These are phyloP conservation scores for Penicillium sumatraense DNA, from an alignment of 2,329 filamentous ascomycete species.

Conservation along the genomic window DNA sequence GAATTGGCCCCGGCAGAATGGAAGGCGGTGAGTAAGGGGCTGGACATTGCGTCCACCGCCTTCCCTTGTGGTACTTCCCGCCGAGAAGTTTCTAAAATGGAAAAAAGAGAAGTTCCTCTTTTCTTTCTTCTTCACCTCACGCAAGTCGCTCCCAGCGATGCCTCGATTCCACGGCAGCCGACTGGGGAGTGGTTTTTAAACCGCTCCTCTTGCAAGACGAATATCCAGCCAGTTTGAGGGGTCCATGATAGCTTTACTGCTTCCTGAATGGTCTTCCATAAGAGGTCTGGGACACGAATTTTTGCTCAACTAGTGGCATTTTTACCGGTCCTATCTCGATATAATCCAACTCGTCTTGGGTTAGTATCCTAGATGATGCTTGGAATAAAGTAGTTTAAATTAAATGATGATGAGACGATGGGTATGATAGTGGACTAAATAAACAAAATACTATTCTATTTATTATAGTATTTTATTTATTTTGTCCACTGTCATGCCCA, in stretches of 20 bases:
- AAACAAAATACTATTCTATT: too few relatives aligned
- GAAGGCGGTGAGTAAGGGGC: slow-evolving; percentile 24
- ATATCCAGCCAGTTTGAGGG: slow-evolving; percentile 53
- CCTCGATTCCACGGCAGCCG: slow-evolving; percentile 30
- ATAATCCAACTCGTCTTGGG: too few relatives aligned
- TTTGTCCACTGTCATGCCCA: too few relatives aligned
- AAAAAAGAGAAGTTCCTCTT: neutral
- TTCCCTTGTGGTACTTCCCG: slow-evolving; percentile 12
- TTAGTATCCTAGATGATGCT: too few relatives aligned
- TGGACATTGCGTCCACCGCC: neutral
- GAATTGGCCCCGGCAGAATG: slow-evolving; percentile 20
- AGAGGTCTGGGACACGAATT: slow-evolving; percentile 46
- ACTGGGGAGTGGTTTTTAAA: slow-evolving; percentile 27
- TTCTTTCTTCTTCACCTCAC: slow-evolving; percentile 28
- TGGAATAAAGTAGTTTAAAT: too few relatives aligned
- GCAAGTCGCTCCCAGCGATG: slow-evolving; percentile 38
- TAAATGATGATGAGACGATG: too few relatives aligned
- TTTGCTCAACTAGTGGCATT: neutral
- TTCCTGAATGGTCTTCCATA: slow-evolving; percentile 52
- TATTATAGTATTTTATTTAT: too few relatives aligned
- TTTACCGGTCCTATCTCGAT: too few relatives aligned
- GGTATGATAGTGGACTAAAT: too few relatives aligned
- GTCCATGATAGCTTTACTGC: slow-evolving; percentile 39
- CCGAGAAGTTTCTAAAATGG: too few relatives aligned
- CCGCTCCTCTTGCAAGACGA: slow-evolving; percentile 45